phyloP scores from a whole-genome alignment of 495 filamentous ascomycete genomes.

The Aspergillus funiculosus region DNA sequence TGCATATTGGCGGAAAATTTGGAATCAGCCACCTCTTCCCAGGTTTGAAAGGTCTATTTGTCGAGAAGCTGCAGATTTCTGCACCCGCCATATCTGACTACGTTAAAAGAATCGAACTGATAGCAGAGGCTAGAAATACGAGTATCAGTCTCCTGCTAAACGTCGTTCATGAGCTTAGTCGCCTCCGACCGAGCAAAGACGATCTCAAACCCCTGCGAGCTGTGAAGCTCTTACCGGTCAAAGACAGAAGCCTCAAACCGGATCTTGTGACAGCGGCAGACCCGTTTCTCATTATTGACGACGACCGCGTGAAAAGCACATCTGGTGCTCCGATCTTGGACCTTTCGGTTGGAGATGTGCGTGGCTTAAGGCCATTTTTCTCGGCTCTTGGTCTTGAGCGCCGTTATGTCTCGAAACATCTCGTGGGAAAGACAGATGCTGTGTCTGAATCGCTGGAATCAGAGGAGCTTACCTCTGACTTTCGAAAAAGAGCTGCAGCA shows the following conservation, averaged over 20 bases:
- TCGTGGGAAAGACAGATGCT: not conserved
- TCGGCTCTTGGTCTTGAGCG: not conserved
- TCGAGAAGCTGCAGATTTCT: not conserved
- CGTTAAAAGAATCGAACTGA: not conserved
- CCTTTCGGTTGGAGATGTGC: not conserved
- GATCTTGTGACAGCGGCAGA: not conserved
- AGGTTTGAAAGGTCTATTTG: not conserved
- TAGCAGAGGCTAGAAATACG: not conserved
- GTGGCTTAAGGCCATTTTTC: not conserved
- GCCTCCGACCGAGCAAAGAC: not conserved
- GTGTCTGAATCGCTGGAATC: not conserved
- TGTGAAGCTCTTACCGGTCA: not conserved
- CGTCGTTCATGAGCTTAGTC: not conserved
- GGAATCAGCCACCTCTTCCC: not conserved
- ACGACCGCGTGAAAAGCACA: not conserved
- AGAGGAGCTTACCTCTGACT: not conserved
- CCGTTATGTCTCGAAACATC: not conserved
- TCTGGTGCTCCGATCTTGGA: not conserved
- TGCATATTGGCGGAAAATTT: not conserved
- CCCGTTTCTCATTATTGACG: conserved; percentile 1
- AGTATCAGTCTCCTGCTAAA: not conserved
- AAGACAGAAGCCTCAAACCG: not conserved
- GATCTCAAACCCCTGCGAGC: not conserved
- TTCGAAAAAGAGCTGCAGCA: not conserved
- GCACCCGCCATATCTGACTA: not conserved